Conservation (phyloP, 495 filamentous ascomycete genomes). For the Penicillium odoratum region DNA sequence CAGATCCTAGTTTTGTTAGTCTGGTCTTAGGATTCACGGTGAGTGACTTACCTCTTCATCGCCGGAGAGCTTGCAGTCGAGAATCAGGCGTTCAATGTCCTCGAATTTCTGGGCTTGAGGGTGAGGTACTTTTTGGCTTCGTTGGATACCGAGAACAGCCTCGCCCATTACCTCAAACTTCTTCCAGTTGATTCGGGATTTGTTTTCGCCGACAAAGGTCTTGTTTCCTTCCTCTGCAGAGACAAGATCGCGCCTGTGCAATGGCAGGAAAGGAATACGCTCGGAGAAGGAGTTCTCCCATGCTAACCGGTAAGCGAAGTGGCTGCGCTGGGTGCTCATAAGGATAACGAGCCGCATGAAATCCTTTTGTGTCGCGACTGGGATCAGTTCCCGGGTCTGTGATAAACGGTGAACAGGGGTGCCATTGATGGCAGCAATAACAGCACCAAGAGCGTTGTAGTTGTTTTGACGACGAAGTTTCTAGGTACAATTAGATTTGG, state of each 20-base stretch:
- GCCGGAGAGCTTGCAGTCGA: conserved; percentile 61
- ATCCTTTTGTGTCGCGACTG: conserved; percentile 65
- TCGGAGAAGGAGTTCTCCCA: conserved; percentile 93
- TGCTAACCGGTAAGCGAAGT: conserved; percentile 91
- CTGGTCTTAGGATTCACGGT: background rate
- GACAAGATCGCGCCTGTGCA: conserved; percentile 85
- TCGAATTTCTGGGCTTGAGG: conserved; percentile 66
- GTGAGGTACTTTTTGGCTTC: conserved; percentile 85
- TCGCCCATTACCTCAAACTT: conserved; percentile 98
- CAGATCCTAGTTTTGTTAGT: conserved; percentile 38
- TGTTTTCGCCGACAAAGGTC: conserved; percentile 74
- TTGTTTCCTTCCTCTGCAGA: conserved; percentile 89
- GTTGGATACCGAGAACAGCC: conserved; percentile 83
- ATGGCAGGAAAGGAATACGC: conserved; percentile 90
- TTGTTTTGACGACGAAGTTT: conserved; percentile 91
- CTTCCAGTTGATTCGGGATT: conserved; percentile 90
- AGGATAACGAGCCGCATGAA: conserved; percentile 88
- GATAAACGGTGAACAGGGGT: conserved; percentile 82
- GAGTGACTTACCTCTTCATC: conserved; percentile 48
- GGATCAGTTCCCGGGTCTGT: conserved; percentile 78
- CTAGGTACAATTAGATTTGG: conserved; percentile 26
- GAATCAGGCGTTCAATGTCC: conserved; percentile 64
- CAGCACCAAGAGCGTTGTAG: conserved; percentile 91
- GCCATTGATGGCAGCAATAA: conserved; percentile 90
- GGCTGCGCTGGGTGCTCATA: conserved; percentile 87